A percentile compares a stretch with the other conserved stretches of the same genome.
phyloP scores from a whole-genome alignment of 2,329 filamentous ascomycete species.

The Stagonosporopsis tanaceti region DNA sequence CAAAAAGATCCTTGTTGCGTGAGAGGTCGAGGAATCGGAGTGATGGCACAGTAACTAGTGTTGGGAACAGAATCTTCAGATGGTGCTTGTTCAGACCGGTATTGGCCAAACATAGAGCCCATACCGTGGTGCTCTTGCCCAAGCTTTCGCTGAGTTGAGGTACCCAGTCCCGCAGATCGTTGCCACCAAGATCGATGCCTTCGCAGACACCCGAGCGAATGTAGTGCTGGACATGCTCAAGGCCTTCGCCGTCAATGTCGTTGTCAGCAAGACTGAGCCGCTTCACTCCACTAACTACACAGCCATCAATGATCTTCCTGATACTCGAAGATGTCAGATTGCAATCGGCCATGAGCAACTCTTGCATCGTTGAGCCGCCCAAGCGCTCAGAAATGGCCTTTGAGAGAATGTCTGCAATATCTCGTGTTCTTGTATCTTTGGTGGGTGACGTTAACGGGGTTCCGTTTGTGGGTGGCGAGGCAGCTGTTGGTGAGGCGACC shows the following conservation, averaged over 20 bases:
- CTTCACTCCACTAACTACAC: constrained; percentile 78
- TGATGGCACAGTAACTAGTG: constrained; percentile 71
- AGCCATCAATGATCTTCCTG: constrained; percentile 78
- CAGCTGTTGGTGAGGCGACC: constrained; percentile 25
- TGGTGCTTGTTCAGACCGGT: constrained; percentile 80
- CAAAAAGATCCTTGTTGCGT: constrained; percentile 84
- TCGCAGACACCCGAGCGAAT: constrained; percentile 80
- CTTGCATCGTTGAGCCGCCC: constrained; percentile 77
- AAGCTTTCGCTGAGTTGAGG: constrained; percentile 61
- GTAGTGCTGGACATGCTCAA: constrained; percentile 80
- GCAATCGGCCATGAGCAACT: constrained; percentile 84
- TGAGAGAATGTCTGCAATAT: constrained; percentile 72
- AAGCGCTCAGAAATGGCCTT: constrained; percentile 80
- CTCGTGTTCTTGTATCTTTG: constrained; percentile 46
- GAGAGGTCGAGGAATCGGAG: constrained; percentile 92
- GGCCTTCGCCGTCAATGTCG: constrained; percentile 73
- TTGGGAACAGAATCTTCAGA: constrained; percentile 77
- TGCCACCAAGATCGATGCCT: constrained; percentile 88
- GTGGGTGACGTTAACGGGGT: constrained; percentile 6
- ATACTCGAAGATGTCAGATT: constrained; percentile 75
- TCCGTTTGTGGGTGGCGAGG: constrained; percentile 24
- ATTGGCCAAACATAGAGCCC: constrained; percentile 84
- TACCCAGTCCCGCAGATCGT: constrained; percentile 67
- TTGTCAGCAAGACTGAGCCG: constrained; percentile 87
- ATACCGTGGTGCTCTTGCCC: constrained; percentile 64